Conservation (phyloP, 805 yeast genomes). For the Wickerhamiella cacticola region DNA sequence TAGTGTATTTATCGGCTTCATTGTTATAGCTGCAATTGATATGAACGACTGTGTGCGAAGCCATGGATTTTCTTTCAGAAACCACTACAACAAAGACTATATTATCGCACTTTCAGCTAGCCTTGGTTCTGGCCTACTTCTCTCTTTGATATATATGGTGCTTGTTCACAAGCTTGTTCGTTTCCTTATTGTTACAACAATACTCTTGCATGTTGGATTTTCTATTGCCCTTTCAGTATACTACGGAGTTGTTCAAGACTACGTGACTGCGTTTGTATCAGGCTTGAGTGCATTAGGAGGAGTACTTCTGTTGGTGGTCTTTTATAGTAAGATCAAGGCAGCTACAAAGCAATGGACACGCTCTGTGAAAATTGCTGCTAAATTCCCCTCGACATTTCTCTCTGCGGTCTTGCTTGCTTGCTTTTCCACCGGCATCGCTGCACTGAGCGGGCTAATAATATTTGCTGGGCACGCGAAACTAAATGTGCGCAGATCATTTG, state of each 20-base stretch:
- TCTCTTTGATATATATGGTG: conserved; percentile 44
- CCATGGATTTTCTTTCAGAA: conserved; percentile 45
- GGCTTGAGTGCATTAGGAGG: conserved; percentile 47
- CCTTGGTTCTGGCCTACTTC: conserved; percentile 45
- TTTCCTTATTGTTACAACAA: conserved; percentile 54
- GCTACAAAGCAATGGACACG: conserved; percentile 57
- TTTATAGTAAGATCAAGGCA: conserved; percentile 64
- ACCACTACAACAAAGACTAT: conserved; percentile 54
- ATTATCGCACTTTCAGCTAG: conserved; percentile 59
- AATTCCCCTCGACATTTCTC: conserved; percentile 57
- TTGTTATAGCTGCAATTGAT: conserved; percentile 57
- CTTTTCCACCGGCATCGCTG: conserved; percentile 47
- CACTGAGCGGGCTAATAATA: conserved; percentile 53
- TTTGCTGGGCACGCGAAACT: conserved; percentile 70
- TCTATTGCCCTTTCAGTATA: conserved; percentile 69
- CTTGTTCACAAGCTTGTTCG: conserved; percentile 56
- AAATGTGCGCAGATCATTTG: conserved; percentile 31
- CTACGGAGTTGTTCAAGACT: conserved; percentile 54
- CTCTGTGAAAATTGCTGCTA: conserved; percentile 64
- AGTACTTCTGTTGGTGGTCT: conserved; percentile 54
- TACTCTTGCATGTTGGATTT: conserved; percentile 51
- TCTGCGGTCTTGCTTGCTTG: conserved; percentile 25
- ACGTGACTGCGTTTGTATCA: conserved; percentile 23
- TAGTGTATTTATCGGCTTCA: conserved; percentile 47
- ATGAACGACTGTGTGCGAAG: conserved; percentile 50